Evolutionary conservation across 208 protist genomes (phyloP).

Genomic region (Naegleria fowleri): DNA sequence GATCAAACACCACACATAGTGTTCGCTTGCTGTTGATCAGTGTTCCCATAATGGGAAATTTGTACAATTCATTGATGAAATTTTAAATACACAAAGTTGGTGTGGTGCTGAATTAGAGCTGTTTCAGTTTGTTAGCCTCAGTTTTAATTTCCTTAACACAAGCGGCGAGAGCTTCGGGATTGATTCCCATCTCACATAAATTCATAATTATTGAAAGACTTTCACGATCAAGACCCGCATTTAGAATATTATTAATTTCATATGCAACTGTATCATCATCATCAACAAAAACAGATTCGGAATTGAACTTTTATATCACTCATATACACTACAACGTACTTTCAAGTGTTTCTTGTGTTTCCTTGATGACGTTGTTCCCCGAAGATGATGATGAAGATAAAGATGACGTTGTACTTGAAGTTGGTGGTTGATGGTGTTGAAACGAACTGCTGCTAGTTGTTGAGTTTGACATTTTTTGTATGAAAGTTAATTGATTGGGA

Average conservation of each 20-base stretch:
- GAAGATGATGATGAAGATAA: background rate
- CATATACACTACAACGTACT: too few species aligned
- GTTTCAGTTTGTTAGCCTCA: background rate
- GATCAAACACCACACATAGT: too few species aligned
- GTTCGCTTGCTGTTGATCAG: too few species aligned
- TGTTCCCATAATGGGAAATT: too few species aligned
- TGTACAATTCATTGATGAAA: background rate
- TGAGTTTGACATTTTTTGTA: too few species aligned
- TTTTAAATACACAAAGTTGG: too few species aligned
- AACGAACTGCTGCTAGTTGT: background rate
- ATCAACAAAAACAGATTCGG: too few species aligned
- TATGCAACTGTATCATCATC: background rate
- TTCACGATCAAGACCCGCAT: background rate
- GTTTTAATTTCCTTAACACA: conserved; percentile 9
- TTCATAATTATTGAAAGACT: conserved; percentile 13
- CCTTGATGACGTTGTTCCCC: background rate
- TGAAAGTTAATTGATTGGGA: too few species aligned
- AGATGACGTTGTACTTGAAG: background rate
- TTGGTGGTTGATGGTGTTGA: background rate
- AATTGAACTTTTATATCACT: too few species aligned
- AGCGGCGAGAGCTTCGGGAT: background rate
- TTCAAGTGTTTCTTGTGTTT: conserved; percentile 5
- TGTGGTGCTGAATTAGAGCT: background rate
- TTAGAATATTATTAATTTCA: background rate
- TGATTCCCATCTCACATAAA: background rate